A percentile compares a stretch with the other conserved stretches of the same genome.
Conservation (phyloP, 352 stramenopile species). For the Phytophthora ohioensis region DNA sequence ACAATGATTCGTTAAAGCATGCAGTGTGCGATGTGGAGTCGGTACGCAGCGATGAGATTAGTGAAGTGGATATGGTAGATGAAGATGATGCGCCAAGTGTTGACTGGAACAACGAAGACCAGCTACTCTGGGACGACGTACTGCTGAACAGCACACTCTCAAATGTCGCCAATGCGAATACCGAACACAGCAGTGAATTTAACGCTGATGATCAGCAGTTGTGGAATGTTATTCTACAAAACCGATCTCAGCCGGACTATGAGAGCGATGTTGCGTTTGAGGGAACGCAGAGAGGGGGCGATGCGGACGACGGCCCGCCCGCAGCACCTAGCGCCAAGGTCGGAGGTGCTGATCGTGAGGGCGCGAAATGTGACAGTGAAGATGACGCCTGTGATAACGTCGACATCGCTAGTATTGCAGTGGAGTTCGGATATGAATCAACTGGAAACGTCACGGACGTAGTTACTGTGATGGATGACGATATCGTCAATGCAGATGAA, state of each 20-base stretch:
- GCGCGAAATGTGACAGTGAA: background rate
- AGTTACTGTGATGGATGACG: background rate
- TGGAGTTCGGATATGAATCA: background rate
- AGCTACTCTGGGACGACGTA: background rate
- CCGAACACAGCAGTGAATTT: background rate
- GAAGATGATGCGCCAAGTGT: background rate
- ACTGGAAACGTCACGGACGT: background rate
- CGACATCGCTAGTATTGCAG: background rate
- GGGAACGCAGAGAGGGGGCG: background rate
- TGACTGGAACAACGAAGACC: constrained; percentile 1
- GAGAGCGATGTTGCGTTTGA: background rate
- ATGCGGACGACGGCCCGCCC: background rate
- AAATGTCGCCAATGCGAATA: background rate
- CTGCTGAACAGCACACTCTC: background rate
- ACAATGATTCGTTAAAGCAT: too few relatives aligned
- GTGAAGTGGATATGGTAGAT: background rate
- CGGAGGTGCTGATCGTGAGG: background rate
- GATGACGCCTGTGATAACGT: too few relatives aligned
- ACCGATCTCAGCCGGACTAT: background rate
- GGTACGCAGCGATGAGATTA: background rate
- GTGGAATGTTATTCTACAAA: background rate
- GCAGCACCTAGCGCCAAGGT: background rate
- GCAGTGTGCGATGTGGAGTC: too few relatives aligned
- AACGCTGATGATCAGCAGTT: constrained; percentile 1
- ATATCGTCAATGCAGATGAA: background rate